Evolutionary conservation across 768 basidiomycete genomes (phyloP).

Genomic region (Lanmaoa pseudosensibilis): DNA sequence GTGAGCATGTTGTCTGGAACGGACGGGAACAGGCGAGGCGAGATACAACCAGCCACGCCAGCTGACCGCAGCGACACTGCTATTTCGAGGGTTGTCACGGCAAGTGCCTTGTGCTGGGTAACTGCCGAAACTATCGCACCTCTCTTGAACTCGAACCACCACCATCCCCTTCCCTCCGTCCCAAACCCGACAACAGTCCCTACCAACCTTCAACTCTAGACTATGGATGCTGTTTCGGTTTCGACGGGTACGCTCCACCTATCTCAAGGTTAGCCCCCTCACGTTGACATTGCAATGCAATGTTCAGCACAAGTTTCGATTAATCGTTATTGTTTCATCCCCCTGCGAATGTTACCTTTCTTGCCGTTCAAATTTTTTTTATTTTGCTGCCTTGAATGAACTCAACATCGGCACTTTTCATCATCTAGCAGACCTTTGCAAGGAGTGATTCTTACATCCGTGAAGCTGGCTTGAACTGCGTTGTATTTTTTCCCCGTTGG

Average conservation of each 20-base stretch:
- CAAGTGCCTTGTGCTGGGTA: conserved; percentile 28
- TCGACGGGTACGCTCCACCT: background rate
- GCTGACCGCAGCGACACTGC: conserved; percentile 4
- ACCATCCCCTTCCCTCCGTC: conserved; percentile 17
- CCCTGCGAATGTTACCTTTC: background rate
- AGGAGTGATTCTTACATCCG: background rate
- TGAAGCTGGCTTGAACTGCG: background rate
- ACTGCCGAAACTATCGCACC: conserved; percentile 20
- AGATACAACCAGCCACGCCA: background rate
- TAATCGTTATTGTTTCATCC: background rate
- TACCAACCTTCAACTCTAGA: background rate
- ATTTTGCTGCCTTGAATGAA: background rate
- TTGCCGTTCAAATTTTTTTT: background rate
- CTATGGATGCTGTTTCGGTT: background rate
- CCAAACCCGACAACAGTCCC: background rate
- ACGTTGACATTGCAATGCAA: background rate
- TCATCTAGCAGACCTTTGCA: background rate
- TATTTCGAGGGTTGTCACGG: conserved; percentile 22
- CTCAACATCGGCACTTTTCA: background rate
- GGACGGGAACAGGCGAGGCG: background rate
- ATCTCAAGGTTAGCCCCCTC: background rate
- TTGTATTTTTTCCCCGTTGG: background rate
- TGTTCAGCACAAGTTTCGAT: background rate
- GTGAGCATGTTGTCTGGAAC: conserved; percentile 32
- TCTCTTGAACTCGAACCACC: conserved; percentile 35